Conservation (phyloP, 768 basidiomycete genomes). For the Collybia mongolica region DNA sequence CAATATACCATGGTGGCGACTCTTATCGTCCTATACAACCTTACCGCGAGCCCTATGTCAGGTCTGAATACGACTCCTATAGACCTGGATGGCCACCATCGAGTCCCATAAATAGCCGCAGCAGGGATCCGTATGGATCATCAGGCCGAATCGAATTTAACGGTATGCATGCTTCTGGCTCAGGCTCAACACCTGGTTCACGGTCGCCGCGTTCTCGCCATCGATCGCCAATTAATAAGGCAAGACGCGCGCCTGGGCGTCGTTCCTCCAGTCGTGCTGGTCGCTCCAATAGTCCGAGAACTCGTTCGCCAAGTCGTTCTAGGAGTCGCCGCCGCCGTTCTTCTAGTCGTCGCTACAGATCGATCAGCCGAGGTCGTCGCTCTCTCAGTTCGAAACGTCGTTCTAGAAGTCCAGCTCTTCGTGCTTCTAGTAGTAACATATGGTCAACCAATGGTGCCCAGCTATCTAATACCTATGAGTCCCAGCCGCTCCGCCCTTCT, state of each 20-base stretch:
- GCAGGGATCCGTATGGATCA: slow-evolving; percentile 19
- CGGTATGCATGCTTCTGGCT: slow-evolving; percentile 20
- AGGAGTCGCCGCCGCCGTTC: slow-evolving; percentile 13
- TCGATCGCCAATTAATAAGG: slow-evolving; percentile 13
- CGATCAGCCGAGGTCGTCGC: slow-evolving; percentile 13
- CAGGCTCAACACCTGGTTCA: slow-evolving; percentile 28
- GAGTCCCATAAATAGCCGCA: slow-evolving; percentile 11
- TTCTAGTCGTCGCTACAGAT: slow-evolving; percentile 12
- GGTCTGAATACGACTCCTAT: slow-evolving; percentile 46
- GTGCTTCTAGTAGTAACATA: not conserved
- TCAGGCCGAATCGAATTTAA: slow-evolving; percentile 24
- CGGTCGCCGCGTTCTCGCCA: slow-evolving; percentile 22
- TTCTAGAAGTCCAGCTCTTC: not conserved
- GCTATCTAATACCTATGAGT: too few species aligned
- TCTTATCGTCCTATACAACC: slow-evolving; percentile 48
- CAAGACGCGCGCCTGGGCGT: slow-evolving; percentile 15
- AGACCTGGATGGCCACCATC: slow-evolving; percentile 39
- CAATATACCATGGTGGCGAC: slow-evolving; percentile 32
- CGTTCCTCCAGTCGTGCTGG: slow-evolving; percentile 13
- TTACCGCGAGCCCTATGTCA: slow-evolving; percentile 37
- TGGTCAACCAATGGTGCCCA: too few species aligned
- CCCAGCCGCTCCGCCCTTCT: slow-evolving; percentile 3
- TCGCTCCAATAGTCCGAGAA: slow-evolving; percentile 7
- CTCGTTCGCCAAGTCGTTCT: slow-evolving; percentile 6
- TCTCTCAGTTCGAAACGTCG: slow-evolving; percentile 3